Conservation (phyloP, 106 monocot species). For the Xerophyta viscosa region DNA sequence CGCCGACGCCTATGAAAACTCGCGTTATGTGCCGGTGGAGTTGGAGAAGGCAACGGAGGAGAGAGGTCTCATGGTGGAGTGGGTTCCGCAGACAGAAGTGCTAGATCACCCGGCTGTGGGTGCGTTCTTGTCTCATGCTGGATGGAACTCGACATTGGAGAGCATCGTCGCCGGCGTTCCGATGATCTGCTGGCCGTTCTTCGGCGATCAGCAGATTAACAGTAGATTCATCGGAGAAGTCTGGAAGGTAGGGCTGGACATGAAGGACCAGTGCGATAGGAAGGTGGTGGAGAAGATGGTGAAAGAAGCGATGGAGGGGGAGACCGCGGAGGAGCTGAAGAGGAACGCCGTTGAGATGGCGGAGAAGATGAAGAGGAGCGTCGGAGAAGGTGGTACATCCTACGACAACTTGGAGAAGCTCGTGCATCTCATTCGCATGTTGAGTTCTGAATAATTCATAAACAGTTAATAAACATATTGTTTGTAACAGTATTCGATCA, state of each 20-base stretch:
- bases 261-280: constrained; percentile 22
- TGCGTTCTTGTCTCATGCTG: constrained; percentile 22
- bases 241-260: constrained; percentile 29
- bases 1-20: not conserved
- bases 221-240: constrained; percentile 27
- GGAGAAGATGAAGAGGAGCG: constrained; percentile 5
- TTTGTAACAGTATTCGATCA: too few relatives aligned
- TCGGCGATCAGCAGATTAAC: constrained; percentile 15
- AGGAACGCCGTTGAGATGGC: constrained; percentile 3
- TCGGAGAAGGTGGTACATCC: constrained; percentile 16
- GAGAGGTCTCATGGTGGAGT: constrained; percentile 1
- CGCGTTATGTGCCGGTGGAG: not conserved
- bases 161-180: constrained; percentile 14
- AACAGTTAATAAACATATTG: too few relatives aligned
- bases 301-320: constrained; percentile 20
- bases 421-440: too few relatives aligned
- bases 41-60: not conserved
- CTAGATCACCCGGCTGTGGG: constrained; percentile 21
- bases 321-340: constrained; percentile 9
- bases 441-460: too few relatives aligned
- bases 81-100: constrained; percentile 6
- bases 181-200: constrained; percentile 20
- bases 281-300: constrained; percentile 14
- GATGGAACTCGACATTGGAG: constrained; percentile 35
- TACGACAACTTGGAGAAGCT: constrained; percentile 3